These are phyloP conservation scores for Nicotiana tomentosiformis DNA, from an alignment of 257 asterid species.

Conservation along the genomic window DNA sequence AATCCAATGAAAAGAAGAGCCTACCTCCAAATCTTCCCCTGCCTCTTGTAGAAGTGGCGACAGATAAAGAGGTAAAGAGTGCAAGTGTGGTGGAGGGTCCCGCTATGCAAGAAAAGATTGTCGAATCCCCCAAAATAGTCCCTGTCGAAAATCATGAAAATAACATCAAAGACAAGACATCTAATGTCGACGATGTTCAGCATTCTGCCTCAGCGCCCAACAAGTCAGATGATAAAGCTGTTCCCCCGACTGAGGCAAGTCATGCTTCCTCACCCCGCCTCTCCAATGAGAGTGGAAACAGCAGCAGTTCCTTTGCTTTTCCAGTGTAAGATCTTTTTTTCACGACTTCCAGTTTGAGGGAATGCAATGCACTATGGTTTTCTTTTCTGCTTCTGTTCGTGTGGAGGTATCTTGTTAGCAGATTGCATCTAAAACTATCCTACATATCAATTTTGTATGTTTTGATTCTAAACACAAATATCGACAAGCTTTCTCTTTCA, in stretches of 20 bases:
- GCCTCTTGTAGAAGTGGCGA: conserved; percentile 42
- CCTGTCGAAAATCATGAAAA: conserved; percentile 2
- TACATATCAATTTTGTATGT: background rate
- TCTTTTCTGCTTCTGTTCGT: background rate
- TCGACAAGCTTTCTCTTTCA: background rate
- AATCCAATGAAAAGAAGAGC: conserved; percentile 28
- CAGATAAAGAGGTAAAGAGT: conserved; percentile 30
- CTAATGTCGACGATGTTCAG: conserved; percentile 10
- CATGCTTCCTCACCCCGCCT: conserved; percentile 37
- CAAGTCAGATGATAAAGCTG: conserved; percentile 18
- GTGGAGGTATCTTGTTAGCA: background rate
- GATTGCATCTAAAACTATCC: background rate
- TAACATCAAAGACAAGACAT: conserved; percentile 11
- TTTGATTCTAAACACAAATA: background rate
- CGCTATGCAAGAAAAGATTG: conserved; percentile 14
- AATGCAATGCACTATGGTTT: background rate
- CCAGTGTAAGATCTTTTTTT: conserved; percentile 32
- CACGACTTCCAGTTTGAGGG: background rate
- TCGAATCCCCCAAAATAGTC: conserved; percentile 10
- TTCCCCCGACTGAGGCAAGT: conserved; percentile 5
- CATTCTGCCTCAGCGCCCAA: conserved; percentile 18
- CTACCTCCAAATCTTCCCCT: conserved; percentile 35
- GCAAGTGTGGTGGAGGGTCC: conserved; percentile 21
- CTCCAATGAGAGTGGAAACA: conserved; percentile 37
- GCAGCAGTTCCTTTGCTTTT: conserved; percentile 41